These are phyloP conservation scores for Ceratobasidium sp. DNA, from an alignment of 1,284 basidiomycete species.

Conservation along the genomic window DNA sequence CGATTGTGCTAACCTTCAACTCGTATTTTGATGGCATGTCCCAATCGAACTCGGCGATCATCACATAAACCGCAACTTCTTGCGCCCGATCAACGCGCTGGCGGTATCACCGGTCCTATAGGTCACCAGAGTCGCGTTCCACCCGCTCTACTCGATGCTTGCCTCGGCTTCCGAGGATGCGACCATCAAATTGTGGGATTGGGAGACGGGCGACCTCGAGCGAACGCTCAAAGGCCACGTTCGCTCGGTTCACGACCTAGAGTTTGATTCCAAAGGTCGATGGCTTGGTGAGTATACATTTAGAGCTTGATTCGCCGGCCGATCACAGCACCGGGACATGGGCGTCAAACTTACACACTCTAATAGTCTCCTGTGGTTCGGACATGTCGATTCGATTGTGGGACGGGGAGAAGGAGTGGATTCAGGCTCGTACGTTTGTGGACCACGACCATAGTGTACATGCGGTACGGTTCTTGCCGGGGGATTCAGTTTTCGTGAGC, in stretches of 20 bases:
- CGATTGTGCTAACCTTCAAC: slow-evolving; percentile 19
- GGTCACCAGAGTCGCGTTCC: slow-evolving; percentile 81
- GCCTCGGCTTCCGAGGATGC: slow-evolving; percentile 88
- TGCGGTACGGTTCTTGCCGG: slow-evolving; percentile 81
- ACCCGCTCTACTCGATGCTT: slow-evolving; percentile 82
- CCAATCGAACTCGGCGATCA: slow-evolving; percentile 14
- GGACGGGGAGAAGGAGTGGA: slow-evolving; percentile 89
- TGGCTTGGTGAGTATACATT: slow-evolving; percentile 65
- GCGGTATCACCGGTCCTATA: slow-evolving; percentile 35
- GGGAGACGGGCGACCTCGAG: slow-evolving; percentile 94
- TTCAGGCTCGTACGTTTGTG: slow-evolving; percentile 83
- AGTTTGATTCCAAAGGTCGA: slow-evolving; percentile 85
- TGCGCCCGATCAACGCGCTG: not conserved
- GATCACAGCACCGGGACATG: not conserved
- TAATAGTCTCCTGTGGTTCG: slow-evolving; percentile 81
- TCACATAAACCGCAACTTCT: not conserved
- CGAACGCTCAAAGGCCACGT: slow-evolving; percentile 92
- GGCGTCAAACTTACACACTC: slow-evolving; percentile 35
- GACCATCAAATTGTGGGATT: slow-evolving; percentile 93
- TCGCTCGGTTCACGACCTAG: slow-evolving; percentile 84
- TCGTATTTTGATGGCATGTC: slow-evolving; percentile 22
- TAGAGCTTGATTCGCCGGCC: not conserved
- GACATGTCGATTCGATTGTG: slow-evolving; percentile 92
- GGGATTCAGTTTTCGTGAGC: slow-evolving; percentile 81
- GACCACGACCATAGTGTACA: slow-evolving; percentile 93